Percentiles rank a stretch among this genome's conserved stretches.
These are phyloP conservation scores for Cymbopogon flexuosus DNA, from an alignment of 202 grass and related monocot genomes.

Conservation along the genomic window DNA sequence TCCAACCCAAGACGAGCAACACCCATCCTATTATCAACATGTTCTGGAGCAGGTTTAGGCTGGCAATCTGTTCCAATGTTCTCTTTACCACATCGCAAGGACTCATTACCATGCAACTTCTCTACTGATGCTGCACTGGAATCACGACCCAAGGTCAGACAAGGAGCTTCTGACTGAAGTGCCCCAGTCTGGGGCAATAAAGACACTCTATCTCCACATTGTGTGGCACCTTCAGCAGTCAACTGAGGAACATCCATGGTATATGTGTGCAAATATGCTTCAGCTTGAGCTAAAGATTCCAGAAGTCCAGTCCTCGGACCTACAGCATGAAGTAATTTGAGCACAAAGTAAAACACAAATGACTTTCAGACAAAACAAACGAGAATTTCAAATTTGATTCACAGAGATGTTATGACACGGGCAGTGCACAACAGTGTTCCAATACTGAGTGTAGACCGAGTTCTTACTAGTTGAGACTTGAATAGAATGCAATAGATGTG, in stretches of 20 bases:
- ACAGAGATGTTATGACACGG: not conserved
- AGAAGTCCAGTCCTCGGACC: constrained; percentile 15
- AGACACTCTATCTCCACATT: constrained; percentile 19
- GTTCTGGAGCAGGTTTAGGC: constrained; percentile 24
- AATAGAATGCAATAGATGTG: not conserved
- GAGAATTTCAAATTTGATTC: not conserved
- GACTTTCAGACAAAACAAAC: not conserved
- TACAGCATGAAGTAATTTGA: constrained; percentile 14
- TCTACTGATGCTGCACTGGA: constrained; percentile 7
- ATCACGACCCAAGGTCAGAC: constrained; percentile 47
- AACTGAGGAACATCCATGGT: constrained; percentile 23
- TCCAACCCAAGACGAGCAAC: constrained; percentile 48
- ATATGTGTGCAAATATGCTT: constrained; percentile 22
- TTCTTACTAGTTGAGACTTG: not conserved
- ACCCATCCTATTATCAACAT: constrained; percentile 21
- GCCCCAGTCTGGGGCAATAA: constrained; percentile 22
- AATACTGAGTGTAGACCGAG: not conserved
- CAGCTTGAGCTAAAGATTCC: constrained; percentile 1
- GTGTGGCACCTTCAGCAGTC: constrained; percentile 2
- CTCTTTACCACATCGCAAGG: constrained; percentile 30
- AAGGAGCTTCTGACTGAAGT: constrained; percentile 38
- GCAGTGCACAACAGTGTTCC: not conserved
- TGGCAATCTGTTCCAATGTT: constrained; percentile 23
- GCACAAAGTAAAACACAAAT: not conserved
- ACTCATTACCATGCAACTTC: constrained; percentile 7